Conservation (phyloP, 2,329 filamentous ascomycete genomes). For the Elsinoe fawcettii region DNA sequence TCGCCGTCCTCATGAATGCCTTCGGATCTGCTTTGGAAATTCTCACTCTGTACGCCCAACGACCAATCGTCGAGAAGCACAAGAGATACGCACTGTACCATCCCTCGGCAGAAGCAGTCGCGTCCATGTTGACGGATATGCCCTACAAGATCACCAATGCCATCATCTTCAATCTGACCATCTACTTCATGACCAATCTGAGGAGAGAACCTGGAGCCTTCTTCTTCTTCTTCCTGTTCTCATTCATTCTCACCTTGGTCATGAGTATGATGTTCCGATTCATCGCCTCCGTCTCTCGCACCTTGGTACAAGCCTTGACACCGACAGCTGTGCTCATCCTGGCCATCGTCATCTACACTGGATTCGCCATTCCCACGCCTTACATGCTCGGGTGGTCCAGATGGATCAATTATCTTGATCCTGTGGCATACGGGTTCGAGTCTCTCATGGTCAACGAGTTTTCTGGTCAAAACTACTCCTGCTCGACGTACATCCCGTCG, state of each 20-base stretch:
- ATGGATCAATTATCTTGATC: conserved; percentile 75
- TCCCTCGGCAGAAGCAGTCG: conserved; percentile 77
- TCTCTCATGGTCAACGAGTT: conserved; percentile 60
- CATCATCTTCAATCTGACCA: conserved; percentile 66
- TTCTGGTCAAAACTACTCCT: conserved; percentile 51
- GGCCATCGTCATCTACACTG: conserved; percentile 59
- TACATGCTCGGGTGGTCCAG: conserved; percentile 74
- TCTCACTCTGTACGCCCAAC: conserved; percentile 76
- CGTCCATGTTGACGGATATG: conserved; percentile 78
- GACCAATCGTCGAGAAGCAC: conserved; percentile 88
- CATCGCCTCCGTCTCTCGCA: conserved; percentile 68
- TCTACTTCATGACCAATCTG: conserved; percentile 85
- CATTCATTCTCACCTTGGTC: conserved; percentile 61
- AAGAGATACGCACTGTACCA: conserved; percentile 80
- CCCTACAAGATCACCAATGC: conserved; percentile 73
- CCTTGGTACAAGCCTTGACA: conserved; percentile 51
- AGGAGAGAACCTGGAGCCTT: conserved; percentile 66
- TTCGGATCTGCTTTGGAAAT: conserved; percentile 78
- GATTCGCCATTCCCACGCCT: conserved; percentile 49
- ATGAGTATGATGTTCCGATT: conserved; percentile 86
- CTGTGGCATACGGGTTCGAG: conserved; percentile 73
- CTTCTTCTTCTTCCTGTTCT: conserved; percentile 78
- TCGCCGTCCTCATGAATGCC: conserved; percentile 78
- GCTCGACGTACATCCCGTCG: conserved; percentile 37
- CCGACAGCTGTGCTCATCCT: conserved; percentile 53